A percentile compares a stretch with the other conserved stretches of the same genome.
phyloP scores from a whole-genome alignment of 768 basidiomycete species.

The Mycena haematopus region DNA sequence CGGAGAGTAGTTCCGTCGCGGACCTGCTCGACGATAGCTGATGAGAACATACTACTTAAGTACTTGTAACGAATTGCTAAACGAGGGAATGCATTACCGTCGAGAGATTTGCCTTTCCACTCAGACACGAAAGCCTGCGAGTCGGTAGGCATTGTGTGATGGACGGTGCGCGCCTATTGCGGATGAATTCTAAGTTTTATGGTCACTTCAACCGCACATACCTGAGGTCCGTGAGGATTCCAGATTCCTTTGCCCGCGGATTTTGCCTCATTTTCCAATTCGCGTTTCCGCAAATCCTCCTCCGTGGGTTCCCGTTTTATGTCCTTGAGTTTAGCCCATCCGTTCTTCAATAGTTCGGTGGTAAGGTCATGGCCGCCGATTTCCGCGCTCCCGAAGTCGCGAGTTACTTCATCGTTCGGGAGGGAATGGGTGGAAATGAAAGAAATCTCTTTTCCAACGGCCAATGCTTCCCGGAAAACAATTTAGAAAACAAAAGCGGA shows the following conservation, averaged over 20 bases:
- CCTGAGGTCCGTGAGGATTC: constrained; percentile 83
- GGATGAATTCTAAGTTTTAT: constrained; percentile 8
- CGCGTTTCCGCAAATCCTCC: constrained; percentile 51
- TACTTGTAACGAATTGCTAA: neutral
- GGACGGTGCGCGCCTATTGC: constrained; percentile 69
- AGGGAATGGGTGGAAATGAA: constrained; percentile 85
- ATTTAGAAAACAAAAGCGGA: neutral
- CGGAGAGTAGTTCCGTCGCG: constrained; percentile 92
- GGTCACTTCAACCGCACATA: constrained; percentile 32
- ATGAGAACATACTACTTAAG: constrained; percentile 16
- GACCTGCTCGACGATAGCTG: constrained; percentile 93
- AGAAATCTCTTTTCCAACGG: constrained; percentile 90
- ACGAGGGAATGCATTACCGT: constrained; percentile 57
- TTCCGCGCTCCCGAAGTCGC: constrained; percentile 82
- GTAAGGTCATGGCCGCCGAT: constrained; percentile 76
- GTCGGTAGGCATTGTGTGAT: constrained; percentile 89
- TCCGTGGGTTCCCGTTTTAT: constrained; percentile 41
- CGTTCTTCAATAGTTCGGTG: constrained; percentile 79
- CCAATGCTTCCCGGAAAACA: constrained; percentile 45
- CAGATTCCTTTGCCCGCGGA: constrained; percentile 81
- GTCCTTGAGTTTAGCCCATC: constrained; percentile 96
- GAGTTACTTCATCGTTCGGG: constrained; percentile 75
- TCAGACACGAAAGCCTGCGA: constrained; percentile 88
- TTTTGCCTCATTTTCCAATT: constrained; percentile 80
- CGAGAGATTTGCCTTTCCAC: constrained; percentile 90